Conservation (phyloP, 495 filamentous ascomycete genomes). For the Talaromyces thailandensis region DNA sequence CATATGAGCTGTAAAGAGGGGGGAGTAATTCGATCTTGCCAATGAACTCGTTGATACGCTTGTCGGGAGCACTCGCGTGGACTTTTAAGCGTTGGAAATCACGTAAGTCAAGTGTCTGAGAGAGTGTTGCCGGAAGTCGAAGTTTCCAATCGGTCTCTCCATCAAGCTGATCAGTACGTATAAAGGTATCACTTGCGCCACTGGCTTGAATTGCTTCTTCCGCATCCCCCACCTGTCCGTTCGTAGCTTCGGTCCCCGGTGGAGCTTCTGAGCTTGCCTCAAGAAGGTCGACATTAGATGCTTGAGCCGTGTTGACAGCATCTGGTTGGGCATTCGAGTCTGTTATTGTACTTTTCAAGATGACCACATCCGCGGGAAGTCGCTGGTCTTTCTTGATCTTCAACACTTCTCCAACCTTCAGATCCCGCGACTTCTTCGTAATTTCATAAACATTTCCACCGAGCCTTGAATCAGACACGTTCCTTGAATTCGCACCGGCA, state of each 20-base stretch:
- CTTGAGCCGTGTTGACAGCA: background rate
- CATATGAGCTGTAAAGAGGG: conserved; percentile 23
- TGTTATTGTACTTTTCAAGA: conserved; percentile 59
- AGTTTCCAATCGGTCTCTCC: conserved; percentile 99
- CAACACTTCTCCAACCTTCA: conserved; percentile 91
- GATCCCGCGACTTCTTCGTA: conserved; percentile 71
- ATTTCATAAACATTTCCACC: conserved; percentile 39
- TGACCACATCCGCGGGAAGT: conserved; percentile 88
- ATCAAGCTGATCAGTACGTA: conserved; percentile 94
- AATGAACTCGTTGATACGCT: conserved; percentile 85
- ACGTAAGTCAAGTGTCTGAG: conserved; percentile 58
- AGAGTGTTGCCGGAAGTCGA: conserved; percentile 72
- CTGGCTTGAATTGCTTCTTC: conserved; percentile 12
- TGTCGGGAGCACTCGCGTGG: conserved; percentile 79
- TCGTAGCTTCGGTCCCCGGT: background rate
- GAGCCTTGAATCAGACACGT: conserved; percentile 1
- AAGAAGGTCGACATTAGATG: conserved; percentile 6
- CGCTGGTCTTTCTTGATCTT: conserved; percentile 86
- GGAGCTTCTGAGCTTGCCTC: background rate
- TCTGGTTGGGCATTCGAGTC: conserved; percentile 31
- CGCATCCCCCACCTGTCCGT: conserved; percentile 2
- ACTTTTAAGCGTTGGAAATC: conserved; percentile 69
- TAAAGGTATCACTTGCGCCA: conserved; percentile 79
- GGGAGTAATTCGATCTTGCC: conserved; percentile 65
- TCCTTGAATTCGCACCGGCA: conserved; percentile 12